Conservation (phyloP, 495 filamentous ascomycete genomes). For the Penicillium pulvis region DNA sequence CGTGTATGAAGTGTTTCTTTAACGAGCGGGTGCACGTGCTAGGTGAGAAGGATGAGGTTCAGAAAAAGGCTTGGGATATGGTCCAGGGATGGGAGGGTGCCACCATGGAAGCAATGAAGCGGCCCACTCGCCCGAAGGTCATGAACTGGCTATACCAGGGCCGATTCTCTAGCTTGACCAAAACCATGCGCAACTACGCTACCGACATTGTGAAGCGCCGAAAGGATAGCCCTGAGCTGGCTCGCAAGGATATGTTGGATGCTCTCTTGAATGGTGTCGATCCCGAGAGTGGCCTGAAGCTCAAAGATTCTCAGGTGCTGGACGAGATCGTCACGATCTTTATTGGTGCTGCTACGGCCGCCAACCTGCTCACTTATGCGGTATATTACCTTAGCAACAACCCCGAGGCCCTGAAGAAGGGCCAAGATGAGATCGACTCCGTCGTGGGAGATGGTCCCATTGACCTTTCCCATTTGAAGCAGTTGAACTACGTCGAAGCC, state of each 20-base stretch:
- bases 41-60: conserved; percentile 27
- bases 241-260: conserved; percentile 69
- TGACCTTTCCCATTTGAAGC: conserved; percentile 59
- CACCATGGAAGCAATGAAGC: conserved; percentile 46
- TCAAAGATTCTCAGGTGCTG: conserved; percentile 62
- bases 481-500: conserved; percentile 65
- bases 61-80: conserved; percentile 23
- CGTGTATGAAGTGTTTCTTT: conserved; percentile 66
- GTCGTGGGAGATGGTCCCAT: conserved; percentile 36
- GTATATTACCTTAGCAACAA: conserved; percentile 50
- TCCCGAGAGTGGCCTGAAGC: conserved; percentile 62
- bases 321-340: conserved; percentile 64
- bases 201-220: conserved; percentile 61
- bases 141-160: conserved; percentile 43
- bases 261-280: conserved; percentile 69
- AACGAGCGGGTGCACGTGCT: conserved; percentile 40
- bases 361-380: conserved; percentile 46
- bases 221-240: conserved; percentile 42
- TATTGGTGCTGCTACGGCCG: conserved; percentile 48
- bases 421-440: conserved; percentile 45
- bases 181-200: conserved; percentile 56
- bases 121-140: conserved; percentile 41
- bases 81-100: conserved; percentile 42
- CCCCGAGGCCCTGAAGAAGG: conserved; percentile 35
- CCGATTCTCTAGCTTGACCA: conserved; percentile 59